Conservation (phyloP, 257 asterid species). For the Gentiana dahurica region DNA sequence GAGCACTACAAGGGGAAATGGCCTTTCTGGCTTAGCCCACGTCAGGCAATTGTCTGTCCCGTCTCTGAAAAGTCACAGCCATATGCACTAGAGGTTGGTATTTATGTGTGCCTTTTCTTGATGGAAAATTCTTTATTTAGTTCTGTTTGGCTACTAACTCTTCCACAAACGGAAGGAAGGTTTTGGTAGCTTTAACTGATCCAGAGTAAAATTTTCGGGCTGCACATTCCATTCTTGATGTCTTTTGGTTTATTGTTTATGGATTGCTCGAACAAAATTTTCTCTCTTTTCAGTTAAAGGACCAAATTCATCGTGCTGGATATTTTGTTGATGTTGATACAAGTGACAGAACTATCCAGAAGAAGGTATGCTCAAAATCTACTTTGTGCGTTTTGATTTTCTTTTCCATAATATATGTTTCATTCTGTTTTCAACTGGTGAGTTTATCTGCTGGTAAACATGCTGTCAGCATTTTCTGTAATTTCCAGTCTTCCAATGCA, state of each 20-base stretch:
- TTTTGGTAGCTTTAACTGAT: too few species aligned
- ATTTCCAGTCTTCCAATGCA: background rate
- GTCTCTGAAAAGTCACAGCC: conserved; percentile 82
- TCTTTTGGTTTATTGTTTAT: background rate
- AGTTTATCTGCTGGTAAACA: background rate
- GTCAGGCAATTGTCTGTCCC: conserved; percentile 97
- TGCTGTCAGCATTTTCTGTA: background rate
- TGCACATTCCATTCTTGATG: background rate
- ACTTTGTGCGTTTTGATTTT: background rate
- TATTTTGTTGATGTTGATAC: conserved; percentile 78
- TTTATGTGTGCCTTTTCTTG: conserved; percentile 1
- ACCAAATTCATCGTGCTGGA: conserved; percentile 70
- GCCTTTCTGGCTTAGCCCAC: conserved; percentile 99
- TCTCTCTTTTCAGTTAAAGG: conserved; percentile 46
- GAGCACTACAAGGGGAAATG: conserved; percentile 97
- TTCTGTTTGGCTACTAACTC: background rate
- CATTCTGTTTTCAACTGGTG: background rate
- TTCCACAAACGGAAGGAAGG: background rate
- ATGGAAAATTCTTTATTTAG: background rate
- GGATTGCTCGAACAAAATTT: conserved; percentile 6
- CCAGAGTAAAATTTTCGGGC: too few species aligned
- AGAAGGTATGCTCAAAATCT: conserved; percentile 48
- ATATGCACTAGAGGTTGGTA: conserved; percentile 65
- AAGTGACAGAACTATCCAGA: conserved; percentile 79
- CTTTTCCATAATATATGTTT: background rate